Base-by-base conservation (phyloP, 2,329 filamentous ascomycete genomes). In the Exophiala viscosa region DNA sequence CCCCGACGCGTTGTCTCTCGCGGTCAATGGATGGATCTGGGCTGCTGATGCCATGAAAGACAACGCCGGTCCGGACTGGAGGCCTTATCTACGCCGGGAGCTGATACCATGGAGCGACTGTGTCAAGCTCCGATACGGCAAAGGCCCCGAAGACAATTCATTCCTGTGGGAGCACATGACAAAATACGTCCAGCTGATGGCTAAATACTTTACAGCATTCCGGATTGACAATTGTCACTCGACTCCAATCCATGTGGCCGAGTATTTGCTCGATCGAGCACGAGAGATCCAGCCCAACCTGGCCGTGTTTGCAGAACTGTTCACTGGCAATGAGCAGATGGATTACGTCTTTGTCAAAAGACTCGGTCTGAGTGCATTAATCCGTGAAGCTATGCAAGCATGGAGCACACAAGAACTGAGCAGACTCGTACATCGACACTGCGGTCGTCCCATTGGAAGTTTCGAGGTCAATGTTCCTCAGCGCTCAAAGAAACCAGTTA, bases 21-120 rank as follows among this genome's bases (percentile, higher is more conserved):
- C 86, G 36, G 97, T 97, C 72, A 99, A 99, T 66, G 93, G 93
- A 39, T 99, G 93, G 93, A 91, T 99, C 7, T 99, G 93, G 93
- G 92, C 89, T 53, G 92, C 92, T 5, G 95, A 97, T 71, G 92
- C 93, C 1, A 81, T 97, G 70, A 80, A 89, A 39, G 93, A 99
- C 73, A 93, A 97, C 65, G 93, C 93, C 28, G 95, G 95, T 0
- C 87, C 90, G 0, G 78, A 88, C 42, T 96, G 92, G 7, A 85
- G 86, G 50, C 90, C 92, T n/a, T 99, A 99, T 66, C 80, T 99
- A n/a, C 83, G 90, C 47, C 83, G 93, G 61, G 90, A 99, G 70
- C 90, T 99, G 55, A 97, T 99, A 61, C 88, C 96, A 28, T 99
- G 93, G 93, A 91, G 92, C 11, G 93, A 99, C 67, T 99, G 95